Evolutionary conservation across 2,329 filamentous ascomycete species (phyloP), one percentile per base, ranked within the genome.

Genomic region (Cadophora malorum): DNA sequence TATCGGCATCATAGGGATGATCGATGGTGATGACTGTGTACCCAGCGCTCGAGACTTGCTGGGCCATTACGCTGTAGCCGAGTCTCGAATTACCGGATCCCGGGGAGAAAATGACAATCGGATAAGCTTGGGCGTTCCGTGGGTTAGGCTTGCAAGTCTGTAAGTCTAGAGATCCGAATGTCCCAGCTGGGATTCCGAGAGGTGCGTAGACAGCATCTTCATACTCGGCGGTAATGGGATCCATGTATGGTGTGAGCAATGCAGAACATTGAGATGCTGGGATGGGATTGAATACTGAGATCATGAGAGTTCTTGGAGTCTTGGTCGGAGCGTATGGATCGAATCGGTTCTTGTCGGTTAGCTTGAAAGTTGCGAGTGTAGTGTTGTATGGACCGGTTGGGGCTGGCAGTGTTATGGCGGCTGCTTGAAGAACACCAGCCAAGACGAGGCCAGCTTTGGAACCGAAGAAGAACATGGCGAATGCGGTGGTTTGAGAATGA

Each of bases 1-100:
- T 74, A 10, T 74, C 70, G 0, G 74, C 72, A 68, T 80, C 79
- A 59, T 79, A 78, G 3, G 79, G 76, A 61, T 80, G 79, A 59
- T 80, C 79, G 25, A 80, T 69, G 4, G 76, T 75, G 3, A 80
- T 69, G 12, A 80, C 77, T 3, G 73, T 71, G 62, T 78, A 80
- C 5, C 79, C 79, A 3, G 70, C 33, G 56, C 78, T 80, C 10
- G 79, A 75, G 2, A 80, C 65, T 33, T 74, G 69, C 66, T 78
- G 74, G 19, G 75, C 75, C 9, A 79, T 69, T 6, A 69, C 67
- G 47, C 66, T 77, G 69, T 80, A 79, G 12, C 74, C 63, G n/a
- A 77, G 72, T 14, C 78, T 73, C 3, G 76, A 69, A 1, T 67
- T 74, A 4, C 74, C 74, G 4, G 72, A 60, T 10, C 71, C 79